Conservation (phyloP, 148 eudicot species). For the Rhododendron ferrugineum region DNA sequence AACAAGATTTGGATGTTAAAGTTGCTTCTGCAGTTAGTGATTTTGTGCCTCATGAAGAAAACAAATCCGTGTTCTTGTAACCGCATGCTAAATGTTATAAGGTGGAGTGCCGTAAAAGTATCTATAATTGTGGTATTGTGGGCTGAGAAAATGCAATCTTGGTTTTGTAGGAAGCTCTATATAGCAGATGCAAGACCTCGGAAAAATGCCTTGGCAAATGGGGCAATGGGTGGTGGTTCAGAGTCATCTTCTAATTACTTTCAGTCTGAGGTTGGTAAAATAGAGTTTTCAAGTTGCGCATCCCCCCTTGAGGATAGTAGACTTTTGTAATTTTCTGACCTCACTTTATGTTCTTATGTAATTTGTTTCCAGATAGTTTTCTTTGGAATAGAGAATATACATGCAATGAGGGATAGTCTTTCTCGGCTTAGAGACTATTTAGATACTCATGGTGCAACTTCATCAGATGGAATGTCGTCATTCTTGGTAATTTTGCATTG, state of each 20-base stretch:
- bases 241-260: conserved; percentile 96
- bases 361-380: conserved; percentile 74
- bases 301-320: background rate
- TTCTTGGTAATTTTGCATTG: conserved; percentile 54
- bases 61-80: background rate
- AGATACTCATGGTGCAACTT: conserved; percentile 92
- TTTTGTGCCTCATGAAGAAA: background rate
- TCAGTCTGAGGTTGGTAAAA: conserved; percentile 77
- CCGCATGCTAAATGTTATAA: background rate
- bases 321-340: conserved; percentile 11
- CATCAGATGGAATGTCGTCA: conserved; percentile 96
- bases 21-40: conserved; percentile 5
- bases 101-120: background rate
- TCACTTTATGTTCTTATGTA: conserved; percentile 6
- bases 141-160: conserved; percentile 5
- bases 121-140: background rate
- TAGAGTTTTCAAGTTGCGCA: conserved; percentile 8
- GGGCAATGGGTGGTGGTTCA: conserved; percentile 99
- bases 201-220: conserved; percentile 97
- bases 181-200: conserved; percentile 99
- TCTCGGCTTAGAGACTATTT: conserved; percentile 92
- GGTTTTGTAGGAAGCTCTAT: conserved; percentile 68
- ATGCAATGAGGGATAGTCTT: conserved; percentile 98
- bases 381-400: conserved; percentile 97
- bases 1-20: conserved; percentile 2